phyloP scores from a whole-genome alignment of 768 basidiomycete species.

The Tylopilus balloui region DNA sequence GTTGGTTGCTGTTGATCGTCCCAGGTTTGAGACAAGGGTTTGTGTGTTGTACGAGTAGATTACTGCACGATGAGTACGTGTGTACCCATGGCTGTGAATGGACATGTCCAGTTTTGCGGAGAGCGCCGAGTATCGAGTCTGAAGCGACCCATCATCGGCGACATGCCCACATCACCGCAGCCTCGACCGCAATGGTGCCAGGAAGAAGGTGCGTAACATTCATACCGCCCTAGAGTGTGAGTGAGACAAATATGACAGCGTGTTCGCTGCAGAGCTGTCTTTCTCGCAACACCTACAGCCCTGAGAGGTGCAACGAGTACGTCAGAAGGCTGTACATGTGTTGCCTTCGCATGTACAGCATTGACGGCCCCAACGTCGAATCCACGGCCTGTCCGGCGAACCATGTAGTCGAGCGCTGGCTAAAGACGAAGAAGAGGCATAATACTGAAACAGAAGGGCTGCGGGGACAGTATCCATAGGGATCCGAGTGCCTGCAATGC shows the following conservation, averaged over 20 bases:
- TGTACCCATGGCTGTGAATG: constrained; percentile 2
- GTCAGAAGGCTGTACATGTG: constrained; percentile 57
- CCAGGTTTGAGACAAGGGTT: background rate
- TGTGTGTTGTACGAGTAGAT: constrained; percentile 3
- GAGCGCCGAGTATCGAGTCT: background rate
- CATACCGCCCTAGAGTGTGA: background rate
- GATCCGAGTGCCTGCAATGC: background rate
- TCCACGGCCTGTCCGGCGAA: constrained; percentile 62
- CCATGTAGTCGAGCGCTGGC: constrained; percentile 52
- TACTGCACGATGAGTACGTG: background rate
- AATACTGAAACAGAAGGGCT: constrained; percentile 4
- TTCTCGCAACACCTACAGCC: constrained; percentile 57
- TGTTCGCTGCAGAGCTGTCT: constrained; percentile 63
- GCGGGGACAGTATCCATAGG: background rate
- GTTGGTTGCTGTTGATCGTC: background rate
- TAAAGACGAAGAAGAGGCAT: constrained; percentile 41
- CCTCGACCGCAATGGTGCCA: constrained; percentile 16
- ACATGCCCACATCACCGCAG: background rate
- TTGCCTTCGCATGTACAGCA: constrained; percentile 54
- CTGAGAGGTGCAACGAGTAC: constrained; percentile 54
- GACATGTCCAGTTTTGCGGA: background rate
- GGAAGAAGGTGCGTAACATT: constrained; percentile 18
- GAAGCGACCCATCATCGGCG: no score
- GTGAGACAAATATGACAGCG: constrained; percentile 35
- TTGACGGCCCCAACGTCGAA: constrained; percentile 29